Conservation (phyloP, 306 rosid species). For the Rubus parviflorus region DNA sequence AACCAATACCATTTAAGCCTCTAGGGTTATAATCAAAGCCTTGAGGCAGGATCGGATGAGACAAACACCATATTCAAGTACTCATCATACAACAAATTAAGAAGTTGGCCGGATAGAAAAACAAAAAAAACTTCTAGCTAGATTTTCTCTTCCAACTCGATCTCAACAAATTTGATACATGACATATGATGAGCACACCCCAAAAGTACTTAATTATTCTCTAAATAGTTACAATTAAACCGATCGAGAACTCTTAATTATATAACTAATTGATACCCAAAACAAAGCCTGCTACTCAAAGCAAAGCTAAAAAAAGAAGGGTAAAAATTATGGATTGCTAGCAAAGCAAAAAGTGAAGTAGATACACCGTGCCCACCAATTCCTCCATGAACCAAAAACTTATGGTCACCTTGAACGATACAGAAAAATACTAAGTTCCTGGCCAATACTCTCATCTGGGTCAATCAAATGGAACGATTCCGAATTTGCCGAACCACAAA, state of each 20-base stretch:
- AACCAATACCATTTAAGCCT: too few species aligned
- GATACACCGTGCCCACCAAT: not conserved
- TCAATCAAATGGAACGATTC: slow-evolving; percentile 90
- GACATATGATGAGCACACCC: not conserved
- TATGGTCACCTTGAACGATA: slow-evolving; percentile 41
- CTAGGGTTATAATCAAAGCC: too few species aligned
- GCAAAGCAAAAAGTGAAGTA: not conserved
- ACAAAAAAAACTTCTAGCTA: not conserved
- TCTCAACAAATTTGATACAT: not conserved
- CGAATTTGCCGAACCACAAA: slow-evolving; percentile 54
- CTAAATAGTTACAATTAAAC: not conserved
- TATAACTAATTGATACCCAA: not conserved
- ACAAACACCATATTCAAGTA: not conserved
- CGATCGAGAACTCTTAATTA: not conserved
- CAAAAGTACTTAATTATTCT: not conserved
- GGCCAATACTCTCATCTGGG: slow-evolving; percentile 65
- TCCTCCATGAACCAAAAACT: too few species aligned
- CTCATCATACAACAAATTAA: not conserved
- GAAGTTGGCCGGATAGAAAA: not conserved
- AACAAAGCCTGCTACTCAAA: slow-evolving; percentile 23
- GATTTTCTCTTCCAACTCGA: not conserved
- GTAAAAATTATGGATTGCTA: not conserved
- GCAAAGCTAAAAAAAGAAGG: slow-evolving; percentile 29
- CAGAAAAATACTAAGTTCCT: slow-evolving; percentile 87
- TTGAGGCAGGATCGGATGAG: too few species aligned